These are phyloP conservation scores for Starmerella potacharoeniae DNA, from an alignment of 805 yeast genomes.

Conservation along the genomic window DNA sequence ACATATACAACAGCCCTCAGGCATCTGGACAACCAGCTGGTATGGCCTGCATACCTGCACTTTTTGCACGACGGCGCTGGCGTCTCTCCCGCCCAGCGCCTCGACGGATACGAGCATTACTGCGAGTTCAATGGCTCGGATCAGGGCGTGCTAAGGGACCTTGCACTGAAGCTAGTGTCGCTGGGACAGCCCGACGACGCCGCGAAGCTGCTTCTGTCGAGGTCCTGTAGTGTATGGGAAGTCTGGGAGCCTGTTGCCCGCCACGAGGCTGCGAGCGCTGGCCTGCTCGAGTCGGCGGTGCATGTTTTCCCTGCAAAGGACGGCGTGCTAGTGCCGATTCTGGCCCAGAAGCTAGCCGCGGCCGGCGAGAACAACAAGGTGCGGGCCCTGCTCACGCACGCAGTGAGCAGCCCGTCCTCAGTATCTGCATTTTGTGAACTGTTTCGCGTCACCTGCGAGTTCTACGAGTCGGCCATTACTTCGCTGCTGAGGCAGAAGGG, in stretches of 20 bases:
- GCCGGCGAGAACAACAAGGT: background rate
- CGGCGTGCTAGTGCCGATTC: background rate
- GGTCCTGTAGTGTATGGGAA: background rate
- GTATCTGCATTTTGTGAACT: slow-evolving; percentile 11
- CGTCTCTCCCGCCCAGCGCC: background rate
- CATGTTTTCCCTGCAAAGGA: background rate
- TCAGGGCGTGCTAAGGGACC: background rate
- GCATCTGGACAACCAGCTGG: slow-evolving; percentile 40
- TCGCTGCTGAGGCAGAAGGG: slow-evolving; percentile 38
- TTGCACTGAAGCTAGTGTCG: background rate
- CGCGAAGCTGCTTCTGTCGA: background rate
- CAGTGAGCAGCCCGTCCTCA: background rate
- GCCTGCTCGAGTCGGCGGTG: slow-evolving; percentile 1
- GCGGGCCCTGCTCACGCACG: background rate
- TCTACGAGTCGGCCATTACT: slow-evolving; percentile 24
- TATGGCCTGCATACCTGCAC: slow-evolving; percentile 45
- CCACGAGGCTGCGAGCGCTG: background rate
- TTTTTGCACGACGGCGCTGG: slow-evolving; percentile 31
- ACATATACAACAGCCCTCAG: slow-evolving; percentile 42
- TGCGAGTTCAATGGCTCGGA: background rate
- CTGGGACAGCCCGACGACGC: background rate
- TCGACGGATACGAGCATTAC: background rate
- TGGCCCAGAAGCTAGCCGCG: background rate
- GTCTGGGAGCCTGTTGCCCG: slow-evolving; percentile 7
- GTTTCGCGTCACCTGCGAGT: slow-evolving; percentile 28